A percentile compares a stretch with the other conserved stretches of the same genome.
These are phyloP conservation scores for Phaeosphaeriaceae sp. DNA, from an alignment of 2,329 filamentous ascomycete genomes.

Conservation along the genomic window DNA sequence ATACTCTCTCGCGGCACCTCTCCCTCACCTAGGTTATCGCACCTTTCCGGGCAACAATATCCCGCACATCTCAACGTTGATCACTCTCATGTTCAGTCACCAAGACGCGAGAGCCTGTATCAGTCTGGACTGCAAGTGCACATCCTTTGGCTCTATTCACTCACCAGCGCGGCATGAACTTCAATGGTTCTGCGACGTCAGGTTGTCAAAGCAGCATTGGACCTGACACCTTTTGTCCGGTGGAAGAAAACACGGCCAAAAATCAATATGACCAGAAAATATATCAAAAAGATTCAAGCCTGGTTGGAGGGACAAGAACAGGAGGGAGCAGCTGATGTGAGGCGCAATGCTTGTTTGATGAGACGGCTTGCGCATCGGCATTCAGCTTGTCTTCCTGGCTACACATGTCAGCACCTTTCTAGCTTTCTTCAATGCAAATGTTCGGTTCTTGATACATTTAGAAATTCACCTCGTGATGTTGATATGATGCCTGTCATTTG, in stretches of 20 bases:
- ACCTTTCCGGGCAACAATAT: slow-evolving; percentile 27
- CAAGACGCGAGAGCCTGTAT: slow-evolving; percentile 28
- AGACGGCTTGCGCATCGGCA: not conserved
- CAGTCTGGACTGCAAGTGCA: slow-evolving; percentile 30
- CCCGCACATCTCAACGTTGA: slow-evolving; percentile 40
- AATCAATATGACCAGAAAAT: slow-evolving; percentile 19
- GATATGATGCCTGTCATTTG: not conserved
- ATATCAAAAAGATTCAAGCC: slow-evolving; percentile 26
- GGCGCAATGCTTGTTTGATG: not conserved
- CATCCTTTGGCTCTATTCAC: not conserved
- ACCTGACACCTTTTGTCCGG: slow-evolving; percentile 11
- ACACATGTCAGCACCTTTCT: slow-evolving; percentile 1
- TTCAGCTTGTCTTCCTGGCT: slow-evolving; percentile 21
- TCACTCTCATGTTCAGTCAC: slow-evolving; percentile 31
- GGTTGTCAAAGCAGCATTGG: not conserved
- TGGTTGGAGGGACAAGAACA: slow-evolving; percentile 16
- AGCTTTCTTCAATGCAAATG: slow-evolving; percentile 20
- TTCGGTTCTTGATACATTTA: not conserved
- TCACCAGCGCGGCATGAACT: not conserved
- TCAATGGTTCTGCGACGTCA: not conserved
- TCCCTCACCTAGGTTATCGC: slow-evolving; percentile 31
- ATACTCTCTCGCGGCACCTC: slow-evolving; percentile 24
- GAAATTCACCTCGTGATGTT: not conserved
- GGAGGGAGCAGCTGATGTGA: not conserved
- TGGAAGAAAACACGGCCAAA: slow-evolving; percentile 30